These are phyloP conservation scores for Zygnema circumcarinatum DNA, from an alignment of 139 green algal genomes.

Conservation along the genomic window DNA sequence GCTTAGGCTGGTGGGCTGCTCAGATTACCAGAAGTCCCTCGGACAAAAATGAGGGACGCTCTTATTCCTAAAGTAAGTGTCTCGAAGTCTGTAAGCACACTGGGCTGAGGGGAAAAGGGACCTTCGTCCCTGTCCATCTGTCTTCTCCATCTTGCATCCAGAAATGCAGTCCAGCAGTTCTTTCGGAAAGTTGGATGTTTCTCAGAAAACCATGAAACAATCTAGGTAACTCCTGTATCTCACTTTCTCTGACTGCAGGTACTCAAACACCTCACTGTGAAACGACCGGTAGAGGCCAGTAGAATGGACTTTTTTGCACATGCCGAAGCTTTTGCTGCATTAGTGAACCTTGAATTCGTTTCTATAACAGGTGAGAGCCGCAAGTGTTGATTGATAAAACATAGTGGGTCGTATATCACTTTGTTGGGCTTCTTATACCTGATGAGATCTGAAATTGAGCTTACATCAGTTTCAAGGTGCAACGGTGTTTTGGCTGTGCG, in stretches of 20 bases:
- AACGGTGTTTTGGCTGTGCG: too few species aligned
- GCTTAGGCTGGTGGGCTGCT: too few species aligned
- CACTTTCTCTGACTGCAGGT: conserved; percentile 57
- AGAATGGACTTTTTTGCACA: conserved; percentile 72
- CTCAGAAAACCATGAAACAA: neutral
- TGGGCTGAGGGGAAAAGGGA: too few species aligned
- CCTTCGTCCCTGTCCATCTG: too few species aligned
- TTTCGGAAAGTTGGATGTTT: too few species aligned
- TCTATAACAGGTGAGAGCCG: conserved; percentile 63
- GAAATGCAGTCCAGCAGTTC: too few species aligned
- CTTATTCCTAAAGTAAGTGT: conserved; percentile 61
- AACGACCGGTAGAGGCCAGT: conserved; percentile 61
- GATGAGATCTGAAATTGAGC: too few species aligned
- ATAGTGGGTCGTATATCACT: neutral
- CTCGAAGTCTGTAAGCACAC: neutral
- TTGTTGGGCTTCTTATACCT: neutral
- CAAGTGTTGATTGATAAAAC: neutral
- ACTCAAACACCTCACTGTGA: conserved; percentile 68
- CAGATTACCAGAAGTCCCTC: conserved; percentile 42
- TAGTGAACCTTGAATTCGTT: conserved; percentile 66
- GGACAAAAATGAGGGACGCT: conserved; percentile 59
- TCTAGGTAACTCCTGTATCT: neutral
- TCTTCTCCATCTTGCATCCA: too few species aligned
- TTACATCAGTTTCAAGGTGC: too few species aligned
- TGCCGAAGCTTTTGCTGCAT: conserved; percentile 72